Base-by-base conservation (phyloP, 1,284 basidiomycete genomes). In the Irpex rosettiformis region DNA sequence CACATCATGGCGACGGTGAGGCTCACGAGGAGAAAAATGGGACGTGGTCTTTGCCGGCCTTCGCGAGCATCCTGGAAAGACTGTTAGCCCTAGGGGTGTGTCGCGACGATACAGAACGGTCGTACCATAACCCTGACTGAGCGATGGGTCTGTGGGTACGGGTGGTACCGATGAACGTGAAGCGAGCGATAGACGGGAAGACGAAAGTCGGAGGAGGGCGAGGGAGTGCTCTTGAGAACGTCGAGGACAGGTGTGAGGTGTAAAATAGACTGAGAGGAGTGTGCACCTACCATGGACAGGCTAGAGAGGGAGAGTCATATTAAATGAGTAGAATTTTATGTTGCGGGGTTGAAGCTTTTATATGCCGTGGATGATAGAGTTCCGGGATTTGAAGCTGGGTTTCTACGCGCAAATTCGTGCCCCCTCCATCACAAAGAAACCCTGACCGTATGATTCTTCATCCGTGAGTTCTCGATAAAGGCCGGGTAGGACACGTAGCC, bases 101-200 rank as follows among this genome's bases (percentile, higher is more conserved):
- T 10, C 21, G 22, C 8, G 43, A 10, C 43, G 8, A 18, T 47
- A 18, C 33, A 16, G 33, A 16, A n/a, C 33, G 43, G 13, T 18
- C 43, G n/a, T 18, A 24, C 21, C 27, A 24, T 54, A 13, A 54
- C 21, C 24, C 8, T 27, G 6, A 13, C 8, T 5, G 54, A 40
- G 8, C 54, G 33, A 8, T 24, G 22, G 21, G n/a, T n/a, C 22
- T 42, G 33, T 10, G 37, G 21, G 54, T 55, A 55, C 7, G 54
- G 54, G 40, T 55, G 54, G 22, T 43, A 55, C 8, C 54, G 54
- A 24, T 21, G 54, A 10, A 25, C 22, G 30, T 55, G 43, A 25
- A 21, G 8, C 6, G 37, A 18, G 4, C 30, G 37, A 21, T 54
- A 54, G 1, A 29, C 16, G 16, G 52, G 52, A 11, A 54, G 43